Conservation (phyloP, 2,329 filamentous ascomycete genomes). For the Shiraia sp. region DNA sequence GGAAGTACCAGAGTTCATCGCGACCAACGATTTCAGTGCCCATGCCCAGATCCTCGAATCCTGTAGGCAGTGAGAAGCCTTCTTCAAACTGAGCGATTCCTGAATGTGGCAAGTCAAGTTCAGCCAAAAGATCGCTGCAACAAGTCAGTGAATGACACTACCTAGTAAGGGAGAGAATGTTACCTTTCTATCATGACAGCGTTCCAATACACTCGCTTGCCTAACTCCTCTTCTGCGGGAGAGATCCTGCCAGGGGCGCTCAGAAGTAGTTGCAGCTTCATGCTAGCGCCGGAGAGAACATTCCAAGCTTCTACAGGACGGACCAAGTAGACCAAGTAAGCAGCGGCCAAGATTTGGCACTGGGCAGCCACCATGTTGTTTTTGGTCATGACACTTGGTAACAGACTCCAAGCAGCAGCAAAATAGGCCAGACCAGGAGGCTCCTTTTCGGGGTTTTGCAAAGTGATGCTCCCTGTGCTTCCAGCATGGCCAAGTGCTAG, state of each 20-base stretch:
- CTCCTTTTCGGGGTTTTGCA: constrained; percentile 68
- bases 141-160: constrained; percentile 3
- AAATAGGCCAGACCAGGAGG: constrained; percentile 80
- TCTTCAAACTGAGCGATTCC: constrained; percentile 84
- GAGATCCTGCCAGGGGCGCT: constrained; percentile 74
- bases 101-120: constrained; percentile 80
- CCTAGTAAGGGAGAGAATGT: background rate
- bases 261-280: constrained; percentile 77
- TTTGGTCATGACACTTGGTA: constrained; percentile 77
- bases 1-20: constrained; percentile 84
- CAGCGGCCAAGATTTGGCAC: constrained; percentile 78
- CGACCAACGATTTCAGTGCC: constrained; percentile 69
- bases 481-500: constrained; percentile 77
- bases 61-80: constrained; percentile 74
- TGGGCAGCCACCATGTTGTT: constrained; percentile 79
- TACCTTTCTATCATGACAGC: constrained; percentile 73
- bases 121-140: constrained; percentile 68
- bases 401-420: constrained; percentile 75
- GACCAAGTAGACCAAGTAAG: constrained; percentile 82
- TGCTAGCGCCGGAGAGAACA: constrained; percentile 76
- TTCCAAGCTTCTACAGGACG: constrained; percentile 84
- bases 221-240: constrained; percentile 70
- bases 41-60: constrained; percentile 71
- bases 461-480: constrained; percentile 74
- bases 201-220: constrained; percentile 84